A percentile compares a stretch with the other conserved stretches of the same genome.
Evolutionary conservation across 768 basidiomycete species (phyloP).

Genomic region (Pulveroboletus sp.): DNA sequence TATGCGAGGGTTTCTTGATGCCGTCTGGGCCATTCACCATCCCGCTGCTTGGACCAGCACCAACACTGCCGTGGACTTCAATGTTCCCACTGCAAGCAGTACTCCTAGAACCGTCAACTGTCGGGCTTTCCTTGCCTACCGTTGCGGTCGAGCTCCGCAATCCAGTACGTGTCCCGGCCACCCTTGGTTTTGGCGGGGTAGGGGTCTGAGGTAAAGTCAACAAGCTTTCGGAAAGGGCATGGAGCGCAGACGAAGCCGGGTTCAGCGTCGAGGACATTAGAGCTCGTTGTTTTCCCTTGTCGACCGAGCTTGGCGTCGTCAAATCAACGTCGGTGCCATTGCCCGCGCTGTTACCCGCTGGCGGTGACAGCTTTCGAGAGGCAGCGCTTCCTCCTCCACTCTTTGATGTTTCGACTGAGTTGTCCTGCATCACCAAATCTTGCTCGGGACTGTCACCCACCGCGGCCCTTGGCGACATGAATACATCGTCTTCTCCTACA

Average conservation of each 20-base stretch:
- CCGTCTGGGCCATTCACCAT: conserved; percentile 23
- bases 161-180: conserved; percentile 50
- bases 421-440: conserved; percentile 5
- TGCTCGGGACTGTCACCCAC: background rate
- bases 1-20: conserved; percentile 36
- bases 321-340: conserved; percentile 11
- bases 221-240: conserved; percentile 62
- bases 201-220: conserved; percentile 45
- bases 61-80: conserved; percentile 19
- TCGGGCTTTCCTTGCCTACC: conserved; percentile 21
- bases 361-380: conserved; percentile 15
- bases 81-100: conserved; percentile 21
- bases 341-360: conserved; percentile 2
- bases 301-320: conserved; percentile 11
- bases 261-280: conserved; percentile 20
- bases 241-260: conserved; percentile 43
- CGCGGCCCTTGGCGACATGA: conserved; percentile 1
- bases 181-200: conserved; percentile 28
- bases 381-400: background rate
- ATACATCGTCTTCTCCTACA: conserved; percentile 6
- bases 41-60: conserved; percentile 12
- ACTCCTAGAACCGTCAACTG: conserved; percentile 34
- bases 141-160: conserved; percentile 39
- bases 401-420: conserved; percentile 8
- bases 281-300: conserved; percentile 24